Conservation (phyloP, 805 yeast genomes). For the Metschnikowia kunwiensis region DNA sequence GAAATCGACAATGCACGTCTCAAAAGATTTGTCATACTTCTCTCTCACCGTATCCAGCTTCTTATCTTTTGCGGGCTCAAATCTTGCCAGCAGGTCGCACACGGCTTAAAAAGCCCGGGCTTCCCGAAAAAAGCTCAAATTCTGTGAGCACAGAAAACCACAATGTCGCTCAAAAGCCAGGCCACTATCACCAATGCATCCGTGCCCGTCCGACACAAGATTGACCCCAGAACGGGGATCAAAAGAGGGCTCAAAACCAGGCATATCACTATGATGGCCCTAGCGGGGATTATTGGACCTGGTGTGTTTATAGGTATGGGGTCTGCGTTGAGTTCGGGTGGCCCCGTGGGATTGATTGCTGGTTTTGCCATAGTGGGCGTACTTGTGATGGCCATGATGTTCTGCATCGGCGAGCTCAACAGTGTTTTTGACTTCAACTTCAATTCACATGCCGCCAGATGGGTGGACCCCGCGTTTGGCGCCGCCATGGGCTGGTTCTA, state of each 20-base stretch:
- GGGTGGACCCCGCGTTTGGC: slow-evolving; percentile 9
- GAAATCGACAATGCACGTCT: too few relatives aligned
- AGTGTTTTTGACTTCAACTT: slow-evolving; percentile 9
- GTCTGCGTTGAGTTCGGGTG: slow-evolving; percentile 7
- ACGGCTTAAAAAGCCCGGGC: too few relatives aligned
- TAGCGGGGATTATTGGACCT: slow-evolving; percentile 9
- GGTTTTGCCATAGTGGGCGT: slow-evolving; percentile 10
- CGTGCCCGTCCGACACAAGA: slow-evolving; percentile 3
- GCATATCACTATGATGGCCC: slow-evolving; percentile 8
- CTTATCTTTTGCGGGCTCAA: too few relatives aligned
- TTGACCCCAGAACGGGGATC: slow-evolving; percentile 9
- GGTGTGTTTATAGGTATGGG: slow-evolving; percentile 10
- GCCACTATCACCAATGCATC: slow-evolving; percentile 1
- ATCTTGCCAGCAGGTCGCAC: too few relatives aligned
- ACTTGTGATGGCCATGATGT: slow-evolving; percentile 9
- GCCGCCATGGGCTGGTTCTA: slow-evolving; percentile 11
- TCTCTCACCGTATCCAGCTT: too few relatives aligned
- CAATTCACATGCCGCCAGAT: slow-evolving; percentile 7
- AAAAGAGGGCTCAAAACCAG: slow-evolving; percentile 7
- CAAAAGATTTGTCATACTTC: too few relatives aligned
- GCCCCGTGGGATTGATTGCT: slow-evolving; percentile 10
- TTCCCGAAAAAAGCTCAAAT: too few relatives aligned
- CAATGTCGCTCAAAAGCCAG: slow-evolving; percentile 3
- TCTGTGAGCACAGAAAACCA: too few relatives aligned
- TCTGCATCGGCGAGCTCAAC: slow-evolving; percentile 8